Evolutionary conservation across 2,329 filamentous ascomycete genomes (phyloP).

Genomic region (Xylaria digitata): DNA sequence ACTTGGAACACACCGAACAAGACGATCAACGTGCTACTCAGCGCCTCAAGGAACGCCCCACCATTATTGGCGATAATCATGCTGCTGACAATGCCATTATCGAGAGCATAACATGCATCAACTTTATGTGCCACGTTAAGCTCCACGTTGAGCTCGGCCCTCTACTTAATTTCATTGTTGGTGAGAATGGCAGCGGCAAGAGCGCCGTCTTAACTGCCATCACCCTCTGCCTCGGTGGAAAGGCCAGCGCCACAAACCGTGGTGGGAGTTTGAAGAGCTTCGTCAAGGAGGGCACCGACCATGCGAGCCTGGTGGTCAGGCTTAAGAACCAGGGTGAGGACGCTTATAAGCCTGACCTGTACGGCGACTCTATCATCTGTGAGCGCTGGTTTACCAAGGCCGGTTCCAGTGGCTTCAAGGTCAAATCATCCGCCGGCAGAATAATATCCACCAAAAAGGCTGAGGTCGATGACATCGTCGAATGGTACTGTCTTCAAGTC

Average conservation of each 20-base stretch:
- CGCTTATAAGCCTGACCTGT: constrained; percentile 84
- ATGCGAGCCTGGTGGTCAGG: constrained; percentile 79
- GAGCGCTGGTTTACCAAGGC: constrained; percentile 85
- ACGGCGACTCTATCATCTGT: constrained; percentile 87
- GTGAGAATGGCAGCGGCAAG: constrained; percentile 97
- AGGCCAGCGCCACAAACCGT: constrained; percentile 91
- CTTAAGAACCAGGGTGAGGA: constrained; percentile 91
- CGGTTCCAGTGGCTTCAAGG: constrained; percentile 84
- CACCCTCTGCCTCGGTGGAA: constrained; percentile 93
- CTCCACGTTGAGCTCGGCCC: constrained; percentile 88
- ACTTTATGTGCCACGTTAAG: constrained; percentile 95
- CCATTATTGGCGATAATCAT: constrained; percentile 72
- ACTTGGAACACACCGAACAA: constrained; percentile 65
- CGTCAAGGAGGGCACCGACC: constrained; percentile 88
- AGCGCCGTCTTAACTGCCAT: constrained; percentile 94
- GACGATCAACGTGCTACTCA: constrained; percentile 75
- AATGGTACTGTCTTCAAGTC: constrained; percentile 92
- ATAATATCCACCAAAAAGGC: constrained; percentile 84
- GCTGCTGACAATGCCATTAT: constrained; percentile 88
- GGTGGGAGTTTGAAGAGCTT: constrained; percentile 89
- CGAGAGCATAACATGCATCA: constrained; percentile 85
- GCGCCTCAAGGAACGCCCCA: constrained; percentile 64
- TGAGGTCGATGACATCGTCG: constrained; percentile 91
- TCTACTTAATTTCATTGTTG: constrained; percentile 97
- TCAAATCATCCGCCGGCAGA: constrained; percentile 78